A percentile compares a stretch with the other conserved stretches of the same genome.
These are phyloP conservation scores for Quercus robur DNA, from an alignment of 306 rosid species.

Conservation along the genomic window DNA sequence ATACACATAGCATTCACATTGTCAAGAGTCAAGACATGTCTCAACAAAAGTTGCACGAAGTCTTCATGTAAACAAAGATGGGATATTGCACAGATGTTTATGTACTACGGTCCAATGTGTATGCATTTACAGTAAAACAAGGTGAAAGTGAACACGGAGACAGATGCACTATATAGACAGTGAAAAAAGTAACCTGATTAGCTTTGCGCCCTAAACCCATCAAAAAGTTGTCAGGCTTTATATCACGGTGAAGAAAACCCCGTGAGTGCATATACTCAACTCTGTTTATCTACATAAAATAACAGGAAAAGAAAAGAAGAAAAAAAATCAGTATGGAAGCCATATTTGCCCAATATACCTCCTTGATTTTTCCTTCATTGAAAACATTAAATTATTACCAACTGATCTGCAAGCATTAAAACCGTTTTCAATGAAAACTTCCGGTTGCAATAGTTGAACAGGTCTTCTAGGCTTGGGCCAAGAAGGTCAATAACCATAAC, in stretches of 20 bases:
- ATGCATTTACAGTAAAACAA: neutral
- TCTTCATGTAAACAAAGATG: neutral
- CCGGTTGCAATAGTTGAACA: conserved; percentile 88
- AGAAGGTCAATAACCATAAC: conserved; percentile 97
- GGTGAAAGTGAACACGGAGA: conserved; percentile 10
- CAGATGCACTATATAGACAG: neutral
- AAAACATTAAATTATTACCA: conserved; percentile 47
- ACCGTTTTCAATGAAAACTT: conserved; percentile 89
- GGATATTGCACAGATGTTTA: neutral
- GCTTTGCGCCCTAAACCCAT: conserved; percentile 99
- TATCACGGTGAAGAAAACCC: conserved; percentile 98
- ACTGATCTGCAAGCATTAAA: conserved; percentile 97
- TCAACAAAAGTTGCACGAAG: neutral
- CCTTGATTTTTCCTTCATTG: neutral
- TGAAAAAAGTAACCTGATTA: conserved; percentile 65
- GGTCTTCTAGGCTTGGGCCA: conserved; percentile 96
- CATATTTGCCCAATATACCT: neutral
- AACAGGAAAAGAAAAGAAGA: neutral
- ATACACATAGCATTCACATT: neutral
- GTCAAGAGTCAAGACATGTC: too few relatives aligned
- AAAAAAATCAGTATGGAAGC: conserved; percentile 25
- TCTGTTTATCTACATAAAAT: conserved; percentile 66
- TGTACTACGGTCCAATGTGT: neutral
- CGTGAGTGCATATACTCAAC: conserved; percentile 98
- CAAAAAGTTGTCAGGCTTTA: conserved; percentile 98